Conservation (phyloP, 1,284 basidiomycete species). For the Ganoderma boninense region DNA sequence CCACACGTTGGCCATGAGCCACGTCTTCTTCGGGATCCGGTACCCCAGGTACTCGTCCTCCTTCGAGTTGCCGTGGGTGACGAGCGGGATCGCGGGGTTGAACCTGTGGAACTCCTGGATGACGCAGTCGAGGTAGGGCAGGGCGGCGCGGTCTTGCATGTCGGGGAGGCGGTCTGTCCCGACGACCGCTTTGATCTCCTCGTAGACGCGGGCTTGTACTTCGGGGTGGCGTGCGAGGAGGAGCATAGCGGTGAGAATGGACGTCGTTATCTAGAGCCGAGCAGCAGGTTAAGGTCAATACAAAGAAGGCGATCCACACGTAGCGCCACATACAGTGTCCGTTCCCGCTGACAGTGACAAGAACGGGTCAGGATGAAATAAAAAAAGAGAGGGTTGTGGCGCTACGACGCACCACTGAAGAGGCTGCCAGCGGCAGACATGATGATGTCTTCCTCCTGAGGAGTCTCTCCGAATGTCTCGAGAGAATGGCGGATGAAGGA, state of each 20-base stretch:
- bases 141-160: slow-evolving; percentile 32
- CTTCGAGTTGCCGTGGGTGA: slow-evolving; percentile 30
- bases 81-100: slow-evolving; percentile 13
- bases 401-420: slow-evolving; percentile 18
- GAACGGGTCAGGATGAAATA: background rate
- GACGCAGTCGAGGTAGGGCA: slow-evolving; percentile 34
- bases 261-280: background rate
- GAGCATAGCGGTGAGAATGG: slow-evolving; percentile 35
- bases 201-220: slow-evolving; percentile 35
- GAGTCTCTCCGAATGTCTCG: background rate
- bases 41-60: slow-evolving; percentile 56
- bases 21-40: slow-evolving; percentile 53
- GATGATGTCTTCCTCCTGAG: slow-evolving; percentile 17
- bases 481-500: slow-evolving; percentile 12
- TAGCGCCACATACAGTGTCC: slow-evolving; percentile 11
- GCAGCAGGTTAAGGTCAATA: background rate
- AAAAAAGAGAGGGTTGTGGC: background rate
- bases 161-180: slow-evolving; percentile 32
- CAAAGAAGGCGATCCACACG: too few species aligned
- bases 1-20: slow-evolving; percentile 55
- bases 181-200: slow-evolving; percentile 38
- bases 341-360: slow-evolving; percentile 13
- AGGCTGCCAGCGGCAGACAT: slow-evolving; percentile 22
- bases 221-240: slow-evolving; percentile 40
- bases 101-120: slow-evolving; percentile 21